Percentiles rank a stretch among this genome's conserved stretches.
These are phyloP conservation scores for Picea mariana DNA, from an alignment of 83 land plant genomes.

Conservation along the genomic window DNA sequence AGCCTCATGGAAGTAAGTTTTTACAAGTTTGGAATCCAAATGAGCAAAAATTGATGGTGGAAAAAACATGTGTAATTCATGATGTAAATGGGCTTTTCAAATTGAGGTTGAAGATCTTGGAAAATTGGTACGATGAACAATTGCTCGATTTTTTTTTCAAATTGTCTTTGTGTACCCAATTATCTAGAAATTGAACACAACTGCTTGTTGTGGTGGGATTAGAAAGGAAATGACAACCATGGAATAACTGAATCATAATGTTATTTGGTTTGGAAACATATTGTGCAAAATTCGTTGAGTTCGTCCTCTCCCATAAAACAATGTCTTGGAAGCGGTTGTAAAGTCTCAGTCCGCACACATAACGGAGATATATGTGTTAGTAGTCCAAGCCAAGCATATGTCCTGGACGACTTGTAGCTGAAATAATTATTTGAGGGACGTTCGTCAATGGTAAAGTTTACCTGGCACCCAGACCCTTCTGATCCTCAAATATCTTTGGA, in stretches of 20 bases:
- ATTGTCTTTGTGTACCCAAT: slow-evolving; percentile 23
- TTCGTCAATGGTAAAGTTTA: too few relatives aligned
- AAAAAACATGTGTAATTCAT: not conserved
- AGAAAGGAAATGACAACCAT: slow-evolving; percentile 19
- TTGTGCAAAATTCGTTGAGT: not conserved
- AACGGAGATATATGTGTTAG: too few relatives aligned
- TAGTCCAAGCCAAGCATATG: too few relatives aligned
- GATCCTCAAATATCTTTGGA: too few relatives aligned
- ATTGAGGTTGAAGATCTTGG: not conserved
- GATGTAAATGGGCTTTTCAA: slow-evolving; percentile 32
- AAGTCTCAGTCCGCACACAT: too few relatives aligned
- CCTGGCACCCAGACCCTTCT: too few relatives aligned
- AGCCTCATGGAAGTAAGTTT: too few relatives aligned
- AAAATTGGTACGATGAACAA: slow-evolving; percentile 24
- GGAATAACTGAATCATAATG: slow-evolving; percentile 15
- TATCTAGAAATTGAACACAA: slow-evolving; percentile 32
- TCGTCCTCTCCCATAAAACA: too few relatives aligned
- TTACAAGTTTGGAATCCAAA: slow-evolving; percentile 12
- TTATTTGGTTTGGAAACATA: slow-evolving; percentile 31
- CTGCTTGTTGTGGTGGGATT: not conserved
- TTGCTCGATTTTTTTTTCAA: slow-evolving; percentile 33
- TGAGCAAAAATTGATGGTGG: not conserved
- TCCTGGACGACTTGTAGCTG: too few relatives aligned
- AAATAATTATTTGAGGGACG: too few relatives aligned
- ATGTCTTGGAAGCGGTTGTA: too few relatives aligned